Percentiles rank a stretch among this genome's conserved stretches.
Conservation (phyloP, 108 stramenopile genomes). For the Skeletonema tropicum region DNA sequence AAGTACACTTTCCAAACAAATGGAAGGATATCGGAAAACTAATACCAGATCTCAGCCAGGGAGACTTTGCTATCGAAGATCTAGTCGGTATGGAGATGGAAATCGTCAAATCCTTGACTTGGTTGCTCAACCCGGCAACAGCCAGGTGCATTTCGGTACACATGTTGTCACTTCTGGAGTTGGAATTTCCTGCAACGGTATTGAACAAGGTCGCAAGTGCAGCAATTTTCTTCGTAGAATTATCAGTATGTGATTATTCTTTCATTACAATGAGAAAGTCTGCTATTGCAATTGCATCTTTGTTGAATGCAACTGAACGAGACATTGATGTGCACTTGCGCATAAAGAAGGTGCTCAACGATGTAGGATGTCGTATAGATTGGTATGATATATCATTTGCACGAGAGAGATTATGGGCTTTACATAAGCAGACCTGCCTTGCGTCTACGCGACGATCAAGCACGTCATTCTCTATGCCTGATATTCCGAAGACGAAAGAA, state of each 20-base stretch:
- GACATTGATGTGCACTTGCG: slow-evolving; percentile 20
- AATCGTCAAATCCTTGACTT: slow-evolving; percentile 62
- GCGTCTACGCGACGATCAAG: background rate
- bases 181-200: slow-evolving; percentile 7
- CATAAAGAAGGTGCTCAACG: slow-evolving; percentile 18
- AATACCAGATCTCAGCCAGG: slow-evolving; percentile 77
- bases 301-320: slow-evolving; percentile 64
- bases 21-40: slow-evolving; percentile 49
- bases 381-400: slow-evolving; percentile 32
- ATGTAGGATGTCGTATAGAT: slow-evolving; percentile 33
- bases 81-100: slow-evolving; percentile 68
- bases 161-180: slow-evolving; percentile 35
- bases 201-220: slow-evolving; percentile 19
- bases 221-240: slow-evolving; percentile 69
- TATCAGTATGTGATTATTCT: slow-evolving; percentile 69
- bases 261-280: slow-evolving; percentile 53
- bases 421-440: slow-evolving; percentile 19
- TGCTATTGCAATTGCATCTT: slow-evolving; percentile 59
- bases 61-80: slow-evolving; percentile 67
- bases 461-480: background rate
- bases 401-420: slow-evolving; percentile 35
- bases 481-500: background rate
- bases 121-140: slow-evolving; percentile 80
- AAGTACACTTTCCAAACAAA: slow-evolving; percentile 62
- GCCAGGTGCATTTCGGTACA: slow-evolving; percentile 45